Evolutionary conservation across 106 monocot genomes (phyloP).

Genomic region (Dioscorea dumetorum): DNA sequence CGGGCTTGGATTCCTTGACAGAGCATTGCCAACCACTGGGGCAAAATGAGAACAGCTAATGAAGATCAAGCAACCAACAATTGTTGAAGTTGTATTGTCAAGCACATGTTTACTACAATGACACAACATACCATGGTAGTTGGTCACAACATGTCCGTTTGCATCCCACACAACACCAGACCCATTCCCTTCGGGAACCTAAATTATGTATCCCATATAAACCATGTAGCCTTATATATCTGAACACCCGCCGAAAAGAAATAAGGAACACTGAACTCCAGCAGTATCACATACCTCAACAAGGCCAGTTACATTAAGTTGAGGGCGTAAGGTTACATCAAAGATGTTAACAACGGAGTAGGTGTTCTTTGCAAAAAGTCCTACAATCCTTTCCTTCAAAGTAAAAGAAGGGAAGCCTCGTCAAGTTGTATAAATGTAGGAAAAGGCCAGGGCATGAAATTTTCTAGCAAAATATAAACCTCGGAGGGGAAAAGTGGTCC

Average conservation of each 20-base stretch:
- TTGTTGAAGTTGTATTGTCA: background rate
- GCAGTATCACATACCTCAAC: slow-evolving; percentile 62
- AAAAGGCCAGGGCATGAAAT: background rate
- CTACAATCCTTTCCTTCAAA: slow-evolving; percentile 65
- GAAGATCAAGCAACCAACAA: background rate
- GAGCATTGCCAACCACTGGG: slow-evolving; percentile 91
- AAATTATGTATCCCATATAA: background rate
- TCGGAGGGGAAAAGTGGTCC: slow-evolving; percentile 81
- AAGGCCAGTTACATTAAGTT: slow-evolving; percentile 81
- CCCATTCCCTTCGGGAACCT: slow-evolving; percentile 99
- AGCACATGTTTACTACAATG: background rate
- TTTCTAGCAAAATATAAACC: slow-evolving; percentile 31
- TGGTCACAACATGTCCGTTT: slow-evolving; percentile 84
- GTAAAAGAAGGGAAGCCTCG: background rate
- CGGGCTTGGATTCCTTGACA: slow-evolving; percentile 70
- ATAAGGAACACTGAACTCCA: too few species aligned
- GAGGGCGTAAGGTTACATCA: slow-evolving; percentile 91
- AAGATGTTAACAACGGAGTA: slow-evolving; percentile 97
- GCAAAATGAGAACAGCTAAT: background rate
- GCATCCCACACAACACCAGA: slow-evolving; percentile 91
- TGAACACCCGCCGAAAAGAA: too few species aligned
- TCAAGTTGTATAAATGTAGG: background rate
- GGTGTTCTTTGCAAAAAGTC: slow-evolving; percentile 83
- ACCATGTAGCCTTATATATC: too few species aligned
- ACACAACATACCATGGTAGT: slow-evolving; percentile 73